phyloP scores from a whole-genome alignment of 805 yeast genomes.

The Saccharomycopsis sp. region DNA sequence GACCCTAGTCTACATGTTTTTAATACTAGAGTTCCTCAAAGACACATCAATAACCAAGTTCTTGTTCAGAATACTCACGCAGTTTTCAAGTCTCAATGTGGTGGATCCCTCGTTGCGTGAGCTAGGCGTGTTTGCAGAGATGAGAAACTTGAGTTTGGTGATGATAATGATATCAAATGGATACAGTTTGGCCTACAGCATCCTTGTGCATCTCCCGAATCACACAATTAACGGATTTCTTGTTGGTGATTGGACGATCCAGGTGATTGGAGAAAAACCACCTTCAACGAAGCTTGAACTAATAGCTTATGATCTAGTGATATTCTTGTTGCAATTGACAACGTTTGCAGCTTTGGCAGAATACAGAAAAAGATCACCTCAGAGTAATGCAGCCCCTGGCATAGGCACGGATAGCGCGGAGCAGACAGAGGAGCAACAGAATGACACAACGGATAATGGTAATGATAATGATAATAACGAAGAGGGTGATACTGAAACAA shows the following conservation, averaged over 20 bases:
- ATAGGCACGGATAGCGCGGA: background rate
- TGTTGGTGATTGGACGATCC: constrained; percentile 14
- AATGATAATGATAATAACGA: background rate
- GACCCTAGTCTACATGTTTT: constrained; percentile 9
- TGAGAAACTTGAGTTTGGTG: constrained; percentile 3
- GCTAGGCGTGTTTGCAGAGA: background rate
- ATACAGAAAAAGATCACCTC: background rate
- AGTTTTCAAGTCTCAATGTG: background rate
- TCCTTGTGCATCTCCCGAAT: constrained; percentile 6
- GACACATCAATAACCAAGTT: constrained; percentile 17
- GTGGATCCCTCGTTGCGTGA: constrained; percentile 3
- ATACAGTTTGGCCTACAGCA: constrained; percentile 10
- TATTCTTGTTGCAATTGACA: constrained; percentile 11
- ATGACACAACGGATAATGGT: background rate
- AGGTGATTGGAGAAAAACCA: constrained; percentile 16
- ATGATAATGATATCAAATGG: constrained; percentile 5
- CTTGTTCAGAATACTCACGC: constrained; percentile 7
- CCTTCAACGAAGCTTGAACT: constrained; percentile 9
- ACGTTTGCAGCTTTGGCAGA: background rate
- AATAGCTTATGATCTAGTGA: constrained; percentile 10
- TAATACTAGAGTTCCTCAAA: constrained; percentile 14
- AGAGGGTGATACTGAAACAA: background rate
- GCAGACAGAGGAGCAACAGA: background rate
- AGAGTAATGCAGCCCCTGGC: background rate
- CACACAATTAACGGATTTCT: constrained; percentile 5